A percentile compares a stretch with the other conserved stretches of the same genome.
Evolutionary conservation across 345 rosid genomes (phyloP).

Genomic region (Acer saccharum): DNA sequence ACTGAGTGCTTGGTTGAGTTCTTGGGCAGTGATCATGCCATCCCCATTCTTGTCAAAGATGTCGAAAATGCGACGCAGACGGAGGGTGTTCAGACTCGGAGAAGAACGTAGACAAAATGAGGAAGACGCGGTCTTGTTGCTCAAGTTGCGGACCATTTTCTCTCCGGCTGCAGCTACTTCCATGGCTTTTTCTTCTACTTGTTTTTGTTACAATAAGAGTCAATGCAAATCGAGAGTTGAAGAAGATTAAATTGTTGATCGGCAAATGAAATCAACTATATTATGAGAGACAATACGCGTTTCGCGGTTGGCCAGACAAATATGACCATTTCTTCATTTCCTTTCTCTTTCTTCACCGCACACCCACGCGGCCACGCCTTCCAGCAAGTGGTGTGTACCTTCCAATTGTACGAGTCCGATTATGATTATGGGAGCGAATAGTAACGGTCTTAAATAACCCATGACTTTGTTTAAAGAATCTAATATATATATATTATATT

Average conservation of each 20-base stretch:
- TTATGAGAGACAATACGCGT: neutral
- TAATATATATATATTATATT: neutral
- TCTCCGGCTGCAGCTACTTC: conserved; percentile 22
- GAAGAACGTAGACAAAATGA: conserved; percentile 59
- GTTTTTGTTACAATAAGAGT: neutral
- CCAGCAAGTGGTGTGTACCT: no score
- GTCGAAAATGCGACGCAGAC: conserved; percentile 75
- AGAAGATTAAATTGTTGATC: no score
- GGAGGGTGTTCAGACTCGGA: conserved; percentile 68
- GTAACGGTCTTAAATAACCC: neutral
- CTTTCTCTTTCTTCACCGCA: neutral
- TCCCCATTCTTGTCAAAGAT: conserved; percentile 85
- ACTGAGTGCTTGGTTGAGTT: conserved; percentile 62
- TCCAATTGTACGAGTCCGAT: no score
- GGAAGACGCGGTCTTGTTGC: conserved; percentile 25
- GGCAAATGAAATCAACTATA: neutral
- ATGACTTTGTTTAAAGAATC: neutral
- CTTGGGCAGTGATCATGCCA: conserved; percentile 61
- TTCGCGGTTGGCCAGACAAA: neutral
- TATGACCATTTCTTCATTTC: conserved; percentile 9
- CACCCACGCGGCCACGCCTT: no score
- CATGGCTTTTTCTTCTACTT: conserved; percentile 2
- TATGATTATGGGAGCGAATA: no score
- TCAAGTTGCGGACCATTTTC: conserved; percentile 16
- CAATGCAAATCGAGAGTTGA: neutral